Evolutionary conservation across 495 filamentous ascomycete species (phyloP), one percentile per base, ranked within the genome.

Genomic region (Podospora conica): DNA sequence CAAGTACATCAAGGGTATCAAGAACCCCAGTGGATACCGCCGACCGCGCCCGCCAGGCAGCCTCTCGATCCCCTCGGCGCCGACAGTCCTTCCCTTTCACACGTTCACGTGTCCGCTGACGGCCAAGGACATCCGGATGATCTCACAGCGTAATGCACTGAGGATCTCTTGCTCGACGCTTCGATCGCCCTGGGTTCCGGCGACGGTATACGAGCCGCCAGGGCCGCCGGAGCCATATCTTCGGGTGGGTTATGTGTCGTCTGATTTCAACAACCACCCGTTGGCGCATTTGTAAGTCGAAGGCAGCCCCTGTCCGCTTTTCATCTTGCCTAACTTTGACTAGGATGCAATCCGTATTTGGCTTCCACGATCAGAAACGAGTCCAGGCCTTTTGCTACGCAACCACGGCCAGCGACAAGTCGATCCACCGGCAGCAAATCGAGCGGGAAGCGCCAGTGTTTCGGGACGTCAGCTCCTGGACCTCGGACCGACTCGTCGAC

Each of bases 191-290:
- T 99, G 95, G 95, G 84, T 98, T 58, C 91, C 94, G 15, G 68
- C 78, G 40, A 87, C 86, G 5, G 91, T 97, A 3, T 98, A 90
- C 71, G 84, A 86, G 12, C 95, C 95, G 7, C 95, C 95, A 0
- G 73, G 84, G 5, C 94, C 95, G 9, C 96, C 95, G 11, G 82
- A 81, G 28, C 93, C 95, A 0, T 85, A 89, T 66, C 86, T 99
- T 48, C 91, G 90, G 68, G 88, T 99, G 62, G 95, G 95, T 56
- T 99, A 99, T 73, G 88, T 99, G 28, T 98, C 95, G 2, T 97
- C 94, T 0, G 95, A 99, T 75, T 99, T 99, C 78, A 99, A 99
- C 73, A 99, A 99, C 74, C 95, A 99, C 72, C 95, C 95, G 31
- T 82, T 99, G 53, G 95, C 96, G 6, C 93, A 97, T 79, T 76